Evolutionary conservation across 768 basidiomycete genomes (phyloP).

Genomic region (Lactarius psammicola): DNA sequence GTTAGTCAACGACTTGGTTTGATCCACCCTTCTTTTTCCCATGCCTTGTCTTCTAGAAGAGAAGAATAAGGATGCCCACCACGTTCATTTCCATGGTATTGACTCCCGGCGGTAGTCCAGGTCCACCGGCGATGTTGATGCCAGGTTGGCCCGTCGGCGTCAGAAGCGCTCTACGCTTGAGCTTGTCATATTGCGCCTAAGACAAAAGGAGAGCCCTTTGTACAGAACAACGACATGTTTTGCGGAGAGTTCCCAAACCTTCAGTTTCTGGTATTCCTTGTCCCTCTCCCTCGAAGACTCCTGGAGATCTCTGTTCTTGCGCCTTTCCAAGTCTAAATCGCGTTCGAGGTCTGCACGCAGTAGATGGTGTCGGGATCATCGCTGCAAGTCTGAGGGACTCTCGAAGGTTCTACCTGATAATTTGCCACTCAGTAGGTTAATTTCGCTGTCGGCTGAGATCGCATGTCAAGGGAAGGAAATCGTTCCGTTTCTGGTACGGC

Average conservation of each 20-base stretch:
- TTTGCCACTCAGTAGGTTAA: constrained; percentile 67
- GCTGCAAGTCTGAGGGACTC: background rate
- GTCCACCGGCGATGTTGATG: constrained; percentile 12
- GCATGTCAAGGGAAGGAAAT: background rate
- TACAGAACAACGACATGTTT: background rate
- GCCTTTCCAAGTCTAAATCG: constrained; percentile 76
- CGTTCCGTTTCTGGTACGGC: background rate
- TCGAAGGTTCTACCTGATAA: constrained; percentile 46
- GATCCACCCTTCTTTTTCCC: background rate
- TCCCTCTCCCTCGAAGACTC: constrained; percentile 74
- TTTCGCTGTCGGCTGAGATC: constrained; percentile 71
- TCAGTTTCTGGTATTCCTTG: constrained; percentile 85
- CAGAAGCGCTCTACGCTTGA: constrained; percentile 78
- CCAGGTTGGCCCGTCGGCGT: constrained; percentile 31
- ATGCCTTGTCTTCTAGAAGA: background rate
- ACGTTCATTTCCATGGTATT: constrained; percentile 7
- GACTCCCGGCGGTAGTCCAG: constrained; percentile 10
- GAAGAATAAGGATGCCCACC: constrained; percentile 5
- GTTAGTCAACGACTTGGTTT: background rate
- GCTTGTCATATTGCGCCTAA: constrained; percentile 75
- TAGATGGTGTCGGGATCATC: background rate
- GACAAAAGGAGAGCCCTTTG: background rate
- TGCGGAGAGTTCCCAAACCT: constrained; percentile 44
- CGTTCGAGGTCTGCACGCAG: constrained; percentile 65
- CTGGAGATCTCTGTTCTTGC: constrained; percentile 70